These are phyloP conservation scores for Colletotrichum karsti DNA, from an alignment of 2,329 filamentous ascomycete genomes.

Conservation along the genomic window DNA sequence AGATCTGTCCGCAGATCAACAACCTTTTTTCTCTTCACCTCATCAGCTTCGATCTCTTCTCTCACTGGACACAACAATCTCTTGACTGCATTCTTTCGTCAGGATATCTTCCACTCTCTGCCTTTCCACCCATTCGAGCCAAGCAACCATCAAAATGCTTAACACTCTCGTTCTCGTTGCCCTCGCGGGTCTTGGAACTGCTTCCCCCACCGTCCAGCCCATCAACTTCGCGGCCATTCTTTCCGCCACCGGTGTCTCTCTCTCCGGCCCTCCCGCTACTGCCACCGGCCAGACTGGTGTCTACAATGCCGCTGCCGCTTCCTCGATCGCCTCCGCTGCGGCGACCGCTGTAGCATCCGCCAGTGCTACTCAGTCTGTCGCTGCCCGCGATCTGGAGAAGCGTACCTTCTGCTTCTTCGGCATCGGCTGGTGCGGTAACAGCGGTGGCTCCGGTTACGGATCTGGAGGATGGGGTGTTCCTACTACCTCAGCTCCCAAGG, in stretches of 20 bases:
- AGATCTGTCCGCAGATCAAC: not conserved
- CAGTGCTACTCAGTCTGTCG: constrained; percentile 5
- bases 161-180: constrained; percentile 4
- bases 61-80: not conserved
- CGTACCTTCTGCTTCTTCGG: constrained; percentile 9
- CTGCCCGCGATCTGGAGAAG: not conserved
- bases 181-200: constrained; percentile 12
- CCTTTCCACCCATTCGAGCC: not conserved
- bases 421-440: not conserved
- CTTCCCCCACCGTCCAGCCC: constrained; percentile 4
- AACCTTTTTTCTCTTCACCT: not conserved
- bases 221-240: constrained; percentile 8
- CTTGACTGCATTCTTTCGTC: not conserved
- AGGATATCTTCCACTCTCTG: not conserved
- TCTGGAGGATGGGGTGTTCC: not conserved
- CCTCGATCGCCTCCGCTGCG: not conserved
- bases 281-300: constrained; percentile 6
- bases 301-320: constrained; percentile 3
- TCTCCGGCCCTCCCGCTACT: constrained; percentile 4
- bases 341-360: constrained; percentile 14
- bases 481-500: not conserved
- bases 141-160: not conserved
- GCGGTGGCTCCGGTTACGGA: not conserved
- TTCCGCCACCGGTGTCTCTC: not conserved
- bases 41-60: constrained; percentile 4